Conservation (phyloP, 345 rosid species). For the Gossypium bickii region DNA sequence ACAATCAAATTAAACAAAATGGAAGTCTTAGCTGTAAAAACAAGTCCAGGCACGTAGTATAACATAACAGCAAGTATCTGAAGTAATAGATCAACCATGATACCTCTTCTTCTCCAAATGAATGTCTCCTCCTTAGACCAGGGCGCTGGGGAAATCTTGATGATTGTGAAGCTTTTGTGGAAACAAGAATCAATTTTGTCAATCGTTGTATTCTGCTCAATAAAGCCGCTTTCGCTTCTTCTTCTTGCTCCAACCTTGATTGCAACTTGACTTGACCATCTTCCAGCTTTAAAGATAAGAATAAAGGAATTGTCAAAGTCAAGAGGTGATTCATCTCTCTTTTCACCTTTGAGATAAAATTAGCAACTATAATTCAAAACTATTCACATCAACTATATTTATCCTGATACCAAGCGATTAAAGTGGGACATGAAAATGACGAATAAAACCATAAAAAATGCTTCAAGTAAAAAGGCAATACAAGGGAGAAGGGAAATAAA, state of each 20-base stretch:
- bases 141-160: constrained; percentile 62
- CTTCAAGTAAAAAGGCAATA: neutral
- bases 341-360: constrained; percentile 1
- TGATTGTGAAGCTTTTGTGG: constrained; percentile 78
- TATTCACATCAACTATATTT: neutral
- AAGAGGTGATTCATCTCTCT: constrained; percentile 9
- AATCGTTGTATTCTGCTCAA: constrained; percentile 89
- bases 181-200: constrained; percentile 93
- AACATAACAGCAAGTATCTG: neutral
- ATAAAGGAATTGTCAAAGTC: constrained; percentile 20
- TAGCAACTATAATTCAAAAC: neutral
- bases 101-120: constrained; percentile 99
- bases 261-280: constrained; percentile 97
- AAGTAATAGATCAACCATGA: constrained; percentile 14
- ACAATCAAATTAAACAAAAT: constrained; percentile 22
- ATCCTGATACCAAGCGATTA: neutral
- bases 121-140: constrained; percentile 92
- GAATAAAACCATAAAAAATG: neutral
- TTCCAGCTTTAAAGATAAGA: constrained; percentile 65
- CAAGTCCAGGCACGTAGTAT: neutral
- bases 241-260: constrained; percentile 94
- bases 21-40: constrained; percentile 6
- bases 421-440: neutral
- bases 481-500: neutral
- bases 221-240: constrained; percentile 98